Evolutionary conservation across 2,329 filamentous ascomycete genomes (phyloP).

Genomic region (Aureobasidium lini): DNA sequence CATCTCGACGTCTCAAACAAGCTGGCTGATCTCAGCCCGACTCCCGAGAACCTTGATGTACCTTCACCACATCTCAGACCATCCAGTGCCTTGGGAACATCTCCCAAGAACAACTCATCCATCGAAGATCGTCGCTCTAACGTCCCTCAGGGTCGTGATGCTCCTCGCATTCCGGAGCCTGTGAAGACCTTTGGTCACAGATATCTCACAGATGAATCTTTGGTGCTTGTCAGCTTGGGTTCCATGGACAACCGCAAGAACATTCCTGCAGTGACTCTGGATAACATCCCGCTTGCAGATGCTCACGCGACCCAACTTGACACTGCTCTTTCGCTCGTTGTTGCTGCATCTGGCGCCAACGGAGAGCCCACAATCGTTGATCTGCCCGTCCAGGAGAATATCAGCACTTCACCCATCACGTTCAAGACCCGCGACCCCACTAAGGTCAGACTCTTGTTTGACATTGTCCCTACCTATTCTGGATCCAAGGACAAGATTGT

Average conservation of each 20-base stretch:
- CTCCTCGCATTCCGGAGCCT: constrained; percentile 54
- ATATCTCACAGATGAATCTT: constrained; percentile 80
- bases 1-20: constrained; percentile 73
- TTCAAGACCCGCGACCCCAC: constrained; percentile 72
- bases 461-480: constrained; percentile 91
- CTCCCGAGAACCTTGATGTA: constrained; percentile 25
- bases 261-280: constrained; percentile 72
- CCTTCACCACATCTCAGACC: constrained; percentile 21
- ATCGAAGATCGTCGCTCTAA: constrained; percentile 41
- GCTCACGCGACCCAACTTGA: constrained; percentile 91
- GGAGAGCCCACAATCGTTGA: constrained; percentile 88
- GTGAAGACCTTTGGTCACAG: constrained; percentile 95
- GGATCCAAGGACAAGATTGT: constrained; percentile 74
- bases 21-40: constrained; percentile 52
- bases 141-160: constrained; percentile 31
- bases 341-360: constrained; percentile 75
- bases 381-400: constrained; percentile 86
- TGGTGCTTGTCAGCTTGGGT: constrained; percentile 86
- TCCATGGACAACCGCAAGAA: constrained; percentile 90
- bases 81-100: constrained; percentile 8
- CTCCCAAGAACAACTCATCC: constrained; percentile 47
- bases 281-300: constrained; percentile 77
- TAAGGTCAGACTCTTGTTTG: constrained; percentile 85
- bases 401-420: constrained; percentile 85
- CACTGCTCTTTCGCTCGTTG: constrained; percentile 83